Evolutionary conservation across 371 early-diverging fungal species (phyloP).

Genomic region (Mortierella sp.): DNA sequence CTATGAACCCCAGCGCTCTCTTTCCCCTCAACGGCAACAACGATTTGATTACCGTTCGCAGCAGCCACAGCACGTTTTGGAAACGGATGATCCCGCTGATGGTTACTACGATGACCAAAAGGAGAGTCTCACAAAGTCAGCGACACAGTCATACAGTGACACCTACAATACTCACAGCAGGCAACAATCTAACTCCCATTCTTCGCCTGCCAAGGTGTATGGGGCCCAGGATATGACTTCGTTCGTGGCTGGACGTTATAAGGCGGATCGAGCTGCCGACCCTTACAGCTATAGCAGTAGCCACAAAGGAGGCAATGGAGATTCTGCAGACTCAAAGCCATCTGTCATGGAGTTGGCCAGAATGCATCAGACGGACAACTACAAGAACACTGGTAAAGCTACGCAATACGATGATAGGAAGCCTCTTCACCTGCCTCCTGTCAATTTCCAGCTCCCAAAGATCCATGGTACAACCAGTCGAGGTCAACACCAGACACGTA

Average conservation of each 20-base stretch:
- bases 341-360: conserved; percentile 38
- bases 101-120: conserved; percentile 41
- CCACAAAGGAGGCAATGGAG: not conserved
- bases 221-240: conserved; percentile 49
- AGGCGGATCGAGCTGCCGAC: conserved; percentile 26
- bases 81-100: conserved; percentile 24
- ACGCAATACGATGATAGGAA: conserved; percentile 41
- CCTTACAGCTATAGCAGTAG: conserved; percentile 20
- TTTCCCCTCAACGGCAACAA: conserved; percentile 11
- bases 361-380: conserved; percentile 44
- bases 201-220: conserved; percentile 13
- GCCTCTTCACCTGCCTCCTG: conserved; percentile 29
- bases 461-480: not conserved
- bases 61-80: conserved; percentile 8
- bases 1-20: conserved; percentile 15
- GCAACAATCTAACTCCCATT: not conserved
- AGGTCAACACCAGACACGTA: not conserved
- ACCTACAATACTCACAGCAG: conserved; percentile 13
- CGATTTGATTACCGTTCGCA: conserved; percentile 11
- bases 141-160: conserved; percentile 17
- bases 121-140: conserved; percentile 31
- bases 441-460: conserved; percentile 24
- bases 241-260: conserved; percentile 51
- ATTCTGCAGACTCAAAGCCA: conserved; percentile 4
- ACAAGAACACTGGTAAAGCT: conserved; percentile 52